Base-by-base conservation (phyloP, 768 basidiomycete genomes). In the Cystobasidiopsis lactophilus region DNA sequence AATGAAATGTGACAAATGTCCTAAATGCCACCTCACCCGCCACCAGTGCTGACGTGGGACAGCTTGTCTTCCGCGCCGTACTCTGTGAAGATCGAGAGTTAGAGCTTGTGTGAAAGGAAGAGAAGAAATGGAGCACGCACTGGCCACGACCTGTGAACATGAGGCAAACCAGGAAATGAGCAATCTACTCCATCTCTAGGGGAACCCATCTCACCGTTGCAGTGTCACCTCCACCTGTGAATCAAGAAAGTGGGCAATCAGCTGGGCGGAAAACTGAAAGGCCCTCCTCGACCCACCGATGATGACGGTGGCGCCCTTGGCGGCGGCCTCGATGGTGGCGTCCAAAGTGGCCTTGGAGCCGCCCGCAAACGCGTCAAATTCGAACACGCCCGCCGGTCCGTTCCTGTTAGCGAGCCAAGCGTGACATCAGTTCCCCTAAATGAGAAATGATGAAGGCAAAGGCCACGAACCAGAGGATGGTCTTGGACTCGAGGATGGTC, bases 331-430 rank as follows among this genome's bases (percentile, higher is more conserved):
- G 62, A 91, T 75, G 62, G 76, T 77, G 29, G 83, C 85, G 46
- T 85, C 77, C 24, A 96, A 77, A 40, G 93, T 77, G 11, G 78
- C 68, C 64, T 77, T 75, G 3, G 89, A 93, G 39, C 89, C 89
- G 33, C 70, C 71, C 0, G 88, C 80, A 62, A 98, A 98, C 19
- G 77, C 77, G 37, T 83, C 77, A 73, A 93, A 91, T 68, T 98
- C 91, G 67, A 98, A 98, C 37, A 98, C 91, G 60, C 91, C 91
- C 33, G 89, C 81, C 39, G 93, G 91, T 35, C 91, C 95, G 64
- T 60, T 64, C 41, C 41, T 43, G 7, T 7, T 43, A 18, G 7
- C 27, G 7, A 10, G 19, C 43, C 23, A 52, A 11, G 19, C 7
- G 41, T 19, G 10, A 11, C 19, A 7, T 26, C 27, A 18, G 41